Evolutionary conservation across 495 filamentous ascomycete genomes (phyloP).

Genomic region (Podospora pseudocomata): DNA sequence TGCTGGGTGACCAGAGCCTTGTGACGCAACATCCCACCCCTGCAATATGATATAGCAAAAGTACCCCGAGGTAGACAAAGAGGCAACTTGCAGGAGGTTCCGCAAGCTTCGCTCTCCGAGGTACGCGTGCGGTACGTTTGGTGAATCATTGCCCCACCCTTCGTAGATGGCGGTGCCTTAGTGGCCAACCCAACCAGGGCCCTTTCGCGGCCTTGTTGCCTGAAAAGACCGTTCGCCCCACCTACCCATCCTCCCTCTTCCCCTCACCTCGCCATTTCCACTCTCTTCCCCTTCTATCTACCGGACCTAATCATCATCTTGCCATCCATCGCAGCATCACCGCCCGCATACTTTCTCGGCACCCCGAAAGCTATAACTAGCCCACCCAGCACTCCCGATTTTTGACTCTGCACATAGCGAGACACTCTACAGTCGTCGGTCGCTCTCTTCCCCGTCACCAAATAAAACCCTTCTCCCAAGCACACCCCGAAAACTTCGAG

Average conservation of each 20-base stretch:
- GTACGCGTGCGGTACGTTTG: constrained; percentile 5
- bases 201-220: constrained; percentile 29
- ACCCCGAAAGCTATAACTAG: constrained; percentile 7
- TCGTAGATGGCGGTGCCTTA: background rate
- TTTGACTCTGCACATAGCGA: constrained; percentile 26
- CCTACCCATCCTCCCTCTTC: constrained; percentile 29
- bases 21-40: constrained; percentile 7
- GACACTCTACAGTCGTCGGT: constrained; percentile 44
- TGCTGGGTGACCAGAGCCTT: background rate
- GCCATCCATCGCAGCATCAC: constrained; percentile 24
- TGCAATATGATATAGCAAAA: background rate
- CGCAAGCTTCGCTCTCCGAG: background rate
- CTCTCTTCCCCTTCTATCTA: constrained; percentile 22
- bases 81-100: constrained; percentile 6
- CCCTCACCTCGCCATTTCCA: constrained; percentile 22
- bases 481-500: constrained; percentile 55
- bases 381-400: constrained; percentile 4
- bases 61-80: constrained; percentile 9
- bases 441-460: constrained; percentile 37
- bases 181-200: constrained; percentile 4
- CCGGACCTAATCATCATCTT: constrained; percentile 7
- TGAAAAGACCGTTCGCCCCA: constrained; percentile 15
- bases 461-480: constrained; percentile 43
- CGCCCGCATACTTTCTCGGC: constrained; percentile 21
- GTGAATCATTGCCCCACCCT: background rate